Percentiles rank a stretch among this genome's conserved stretches.
Evolutionary conservation across 176 grass and related monocot genomes (phyloP).

Genomic region (Oryza officinalis): DNA sequence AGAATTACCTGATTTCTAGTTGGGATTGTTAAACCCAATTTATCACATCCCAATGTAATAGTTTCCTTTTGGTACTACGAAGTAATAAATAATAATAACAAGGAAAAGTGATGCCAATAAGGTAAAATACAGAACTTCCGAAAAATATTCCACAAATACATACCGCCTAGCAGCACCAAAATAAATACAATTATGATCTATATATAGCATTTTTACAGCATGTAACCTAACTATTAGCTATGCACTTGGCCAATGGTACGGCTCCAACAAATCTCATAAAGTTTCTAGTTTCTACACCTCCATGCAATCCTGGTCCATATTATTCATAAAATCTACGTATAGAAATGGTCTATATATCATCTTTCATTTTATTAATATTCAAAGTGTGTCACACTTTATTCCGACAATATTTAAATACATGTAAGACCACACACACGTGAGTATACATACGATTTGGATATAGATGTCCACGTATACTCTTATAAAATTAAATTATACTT

Average conservation of each 20-base stretch:
- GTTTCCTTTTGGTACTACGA: neutral
- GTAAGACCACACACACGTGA: too few species aligned
- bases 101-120: neutral
- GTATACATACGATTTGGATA: too few species aligned
- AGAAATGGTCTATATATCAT: too few species aligned
- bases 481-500: too few species aligned
- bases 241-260: too few species aligned
- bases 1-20: neutral
- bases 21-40: neutral
- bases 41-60: neutral
- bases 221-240: neutral
- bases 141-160: neutral
- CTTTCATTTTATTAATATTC: too few species aligned
- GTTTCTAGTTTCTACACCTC: neutral
- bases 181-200: neutral
- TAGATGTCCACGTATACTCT: too few species aligned
- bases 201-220: neutral
- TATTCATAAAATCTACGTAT: neutral
- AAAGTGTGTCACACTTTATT: too few species aligned
- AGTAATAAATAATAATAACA: neutral
- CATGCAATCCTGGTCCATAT: neutral
- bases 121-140: neutral
- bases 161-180: neutral
- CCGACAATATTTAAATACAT: too few species aligned
- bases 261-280: neutral